A percentile compares a stretch with the other conserved stretches of the same genome.
These are phyloP conservation scores for Trichoderma koningiopsis DNA, from an alignment of 2,329 filamentous ascomycete genomes.

Conservation along the genomic window DNA sequence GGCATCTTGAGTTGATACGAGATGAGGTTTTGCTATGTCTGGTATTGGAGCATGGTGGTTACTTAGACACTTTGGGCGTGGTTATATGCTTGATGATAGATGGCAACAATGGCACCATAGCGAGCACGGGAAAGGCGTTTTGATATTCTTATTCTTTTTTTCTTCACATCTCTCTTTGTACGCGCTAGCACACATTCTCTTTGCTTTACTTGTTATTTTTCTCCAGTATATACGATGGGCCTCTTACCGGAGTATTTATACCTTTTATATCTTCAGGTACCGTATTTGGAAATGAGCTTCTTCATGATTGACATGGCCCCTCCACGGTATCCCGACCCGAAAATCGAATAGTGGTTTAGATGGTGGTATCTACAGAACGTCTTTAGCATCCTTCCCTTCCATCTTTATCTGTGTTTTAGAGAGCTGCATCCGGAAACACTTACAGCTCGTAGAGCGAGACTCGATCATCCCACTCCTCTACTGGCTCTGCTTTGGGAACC, in stretches of 20 bases:
- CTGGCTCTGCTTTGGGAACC: conserved; percentile 78
- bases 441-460: conserved; percentile 79
- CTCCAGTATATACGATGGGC: background rate
- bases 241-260: background rate
- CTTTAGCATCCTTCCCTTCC: conserved; percentile 28
- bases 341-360: conserved; percentile 84
- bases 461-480: conserved; percentile 82
- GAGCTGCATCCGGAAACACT: conserved; percentile 41
- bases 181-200: background rate
- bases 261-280: conserved; percentile 30
- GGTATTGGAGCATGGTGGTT: background rate
- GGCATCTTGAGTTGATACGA: conserved; percentile 34
- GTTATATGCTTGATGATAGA: conserved; percentile 23
- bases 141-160: background rate
- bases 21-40: background rate
- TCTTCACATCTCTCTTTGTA: background rate
- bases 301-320: conserved; percentile 81
- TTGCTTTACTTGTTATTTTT: conserved; percentile 18
- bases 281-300: conserved; percentile 72
- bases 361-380: conserved; percentile 71
- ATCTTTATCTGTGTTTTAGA: background rate
- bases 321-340: conserved; percentile 75
- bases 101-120: conserved; percentile 22
- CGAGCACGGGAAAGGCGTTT: conserved; percentile 26
- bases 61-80: background rate